These are phyloP conservation scores for Exophiala xenobiotica DNA, from an alignment of 2,329 filamentous ascomycete genomes.

Conservation along the genomic window DNA sequence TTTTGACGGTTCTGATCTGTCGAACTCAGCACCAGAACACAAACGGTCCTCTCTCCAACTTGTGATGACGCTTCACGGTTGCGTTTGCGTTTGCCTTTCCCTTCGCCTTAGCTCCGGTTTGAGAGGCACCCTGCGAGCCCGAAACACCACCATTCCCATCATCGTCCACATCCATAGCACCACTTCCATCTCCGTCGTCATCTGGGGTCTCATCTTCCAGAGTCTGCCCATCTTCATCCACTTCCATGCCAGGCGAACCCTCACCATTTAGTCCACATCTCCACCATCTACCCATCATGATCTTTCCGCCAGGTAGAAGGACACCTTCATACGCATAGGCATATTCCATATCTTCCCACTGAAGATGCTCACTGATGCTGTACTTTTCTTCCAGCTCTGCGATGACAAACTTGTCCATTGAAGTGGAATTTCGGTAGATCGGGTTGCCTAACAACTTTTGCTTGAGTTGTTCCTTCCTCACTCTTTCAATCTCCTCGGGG, in stretches of 20 bases:
- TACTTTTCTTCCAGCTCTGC: constrained; percentile 27
- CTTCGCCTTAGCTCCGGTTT: background rate
- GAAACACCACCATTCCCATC: background rate
- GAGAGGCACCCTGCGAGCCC: background rate
- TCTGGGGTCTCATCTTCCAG: constrained; percentile 10
- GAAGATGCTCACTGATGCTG: constrained; percentile 17
- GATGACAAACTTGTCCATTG: constrained; percentile 15
- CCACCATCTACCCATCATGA: constrained; percentile 55
- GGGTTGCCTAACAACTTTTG: constrained; percentile 14
- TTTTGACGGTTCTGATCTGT: too few relatives aligned
- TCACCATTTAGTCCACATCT: constrained; percentile 23
- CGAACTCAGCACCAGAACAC: constrained; percentile 28
- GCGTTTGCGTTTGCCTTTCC: constrained; percentile 2
- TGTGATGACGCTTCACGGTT: background rate
- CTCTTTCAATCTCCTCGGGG: constrained; percentile 16
- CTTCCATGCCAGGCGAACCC: constrained; percentile 17
- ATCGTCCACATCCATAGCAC: constrained; percentile 12
- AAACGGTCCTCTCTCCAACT: constrained; percentile 27
- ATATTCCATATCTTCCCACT: constrained; percentile 34
- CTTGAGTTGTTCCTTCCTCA: constrained; percentile 8
- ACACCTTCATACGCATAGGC: constrained; percentile 50
- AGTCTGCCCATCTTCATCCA: constrained; percentile 11
- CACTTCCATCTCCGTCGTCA: background rate
- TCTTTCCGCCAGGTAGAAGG: constrained; percentile 47
- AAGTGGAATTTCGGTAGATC: constrained; percentile 6